These are phyloP conservation scores for Kurtzmaniella quercitrusa DNA, from an alignment of 1,139 yeast genomes.

Conservation along the genomic window DNA sequence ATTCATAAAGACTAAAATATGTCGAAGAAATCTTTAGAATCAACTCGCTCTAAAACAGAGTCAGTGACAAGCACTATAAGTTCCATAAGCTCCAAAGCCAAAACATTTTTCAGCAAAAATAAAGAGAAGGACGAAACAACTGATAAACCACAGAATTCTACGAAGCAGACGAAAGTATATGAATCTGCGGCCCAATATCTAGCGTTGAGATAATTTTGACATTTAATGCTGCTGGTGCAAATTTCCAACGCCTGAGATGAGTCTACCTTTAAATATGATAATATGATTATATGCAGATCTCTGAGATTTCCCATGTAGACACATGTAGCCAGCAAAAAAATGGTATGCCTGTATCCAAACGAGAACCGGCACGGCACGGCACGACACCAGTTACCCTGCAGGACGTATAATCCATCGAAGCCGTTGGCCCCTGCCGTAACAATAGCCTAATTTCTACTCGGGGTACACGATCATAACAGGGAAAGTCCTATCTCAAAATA, in stretches of 20 bases:
- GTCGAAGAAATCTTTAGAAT: constrained; percentile 5
- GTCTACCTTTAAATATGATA: no score
- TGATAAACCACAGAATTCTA: background rate
- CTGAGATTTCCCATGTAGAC: no score
- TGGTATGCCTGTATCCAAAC: background rate
- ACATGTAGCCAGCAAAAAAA: background rate
- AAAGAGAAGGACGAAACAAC: background rate
- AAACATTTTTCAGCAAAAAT: background rate
- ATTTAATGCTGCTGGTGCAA: background rate
- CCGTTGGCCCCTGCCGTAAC: background rate
- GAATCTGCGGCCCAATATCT: background rate
- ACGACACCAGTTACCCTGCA: background rate
- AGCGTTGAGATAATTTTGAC: background rate
- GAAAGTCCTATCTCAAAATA: background rate
- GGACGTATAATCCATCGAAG: background rate
- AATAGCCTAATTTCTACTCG: background rate
- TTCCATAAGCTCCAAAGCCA: background rate
- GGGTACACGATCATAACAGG: background rate
- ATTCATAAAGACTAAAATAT: background rate
- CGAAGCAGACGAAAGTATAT: background rate
- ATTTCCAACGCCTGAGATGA: no score
- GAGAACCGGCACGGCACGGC: no score
- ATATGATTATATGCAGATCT: background rate
- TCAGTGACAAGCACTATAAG: constrained; percentile 1
- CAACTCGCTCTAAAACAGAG: constrained; percentile 1